Percentiles rank a stretch among this genome's conserved stretches.
Conservation (phyloP, 2,329 filamentous ascomycete species). For the Epichloe scottii region DNA sequence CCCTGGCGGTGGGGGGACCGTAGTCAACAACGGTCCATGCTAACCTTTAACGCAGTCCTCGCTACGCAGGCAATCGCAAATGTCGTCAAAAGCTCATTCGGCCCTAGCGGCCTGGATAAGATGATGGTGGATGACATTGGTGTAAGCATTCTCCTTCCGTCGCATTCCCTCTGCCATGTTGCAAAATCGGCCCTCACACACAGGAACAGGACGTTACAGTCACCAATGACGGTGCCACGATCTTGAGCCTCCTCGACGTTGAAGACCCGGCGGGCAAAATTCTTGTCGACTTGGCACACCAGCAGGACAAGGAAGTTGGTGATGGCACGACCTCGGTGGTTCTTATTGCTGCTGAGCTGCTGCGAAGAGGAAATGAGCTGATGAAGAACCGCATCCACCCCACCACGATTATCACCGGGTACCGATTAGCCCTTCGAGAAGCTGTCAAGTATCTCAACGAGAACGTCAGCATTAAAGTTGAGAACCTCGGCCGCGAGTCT, state of each 20-base stretch:
- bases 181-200: constrained; percentile 1
- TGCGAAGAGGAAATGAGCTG: constrained; percentile 88
- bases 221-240: constrained; percentile 96
- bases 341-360: constrained; percentile 87
- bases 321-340: constrained; percentile 98
- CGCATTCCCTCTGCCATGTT: neutral
- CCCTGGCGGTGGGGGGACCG: constrained; percentile 1
- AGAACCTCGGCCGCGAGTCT: constrained; percentile 78
- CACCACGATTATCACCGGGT: constrained; percentile 97
- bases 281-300: constrained; percentile 89
- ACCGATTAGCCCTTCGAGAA: constrained; percentile 87
- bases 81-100: constrained; percentile 98
- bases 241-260: constrained; percentile 87
- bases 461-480: constrained; percentile 92
- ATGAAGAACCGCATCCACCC: constrained; percentile 99
- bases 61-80: constrained; percentile 96
- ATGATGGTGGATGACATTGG: constrained; percentile 99
- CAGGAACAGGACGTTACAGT: constrained; percentile 75
- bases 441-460: constrained; percentile 98
- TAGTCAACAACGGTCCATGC: constrained; percentile 2
- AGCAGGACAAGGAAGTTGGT: constrained; percentile 98
- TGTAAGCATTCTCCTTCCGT: constrained; percentile 34
- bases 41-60: constrained; percentile 45
- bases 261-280: constrained; percentile 98
- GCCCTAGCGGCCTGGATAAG: constrained; percentile 93